phyloP scores from a whole-genome alignment of 108 stramenopile species.

The Skeletonema grethae region DNA sequence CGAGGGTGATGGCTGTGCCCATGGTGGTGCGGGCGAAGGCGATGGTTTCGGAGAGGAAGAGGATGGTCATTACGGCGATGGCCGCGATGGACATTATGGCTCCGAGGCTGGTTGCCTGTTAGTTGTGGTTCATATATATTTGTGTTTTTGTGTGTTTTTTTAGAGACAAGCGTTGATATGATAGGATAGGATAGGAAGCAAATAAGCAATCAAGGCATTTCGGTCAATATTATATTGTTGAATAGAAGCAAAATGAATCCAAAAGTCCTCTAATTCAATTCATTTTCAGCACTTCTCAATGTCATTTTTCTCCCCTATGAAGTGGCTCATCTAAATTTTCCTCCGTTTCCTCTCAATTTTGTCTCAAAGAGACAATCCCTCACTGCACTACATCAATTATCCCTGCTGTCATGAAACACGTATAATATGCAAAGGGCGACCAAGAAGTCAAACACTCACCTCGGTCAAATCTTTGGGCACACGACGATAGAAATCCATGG shows the following conservation, averaged over 20 bases:
- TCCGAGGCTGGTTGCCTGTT: conserved; percentile 83
- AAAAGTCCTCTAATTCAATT: not conserved
- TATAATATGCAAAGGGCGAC: not conserved
- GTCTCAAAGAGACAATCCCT: not conserved
- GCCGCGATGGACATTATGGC: conserved; percentile 81
- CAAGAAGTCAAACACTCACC: conserved; percentile 42
- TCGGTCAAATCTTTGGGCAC: conserved; percentile 87
- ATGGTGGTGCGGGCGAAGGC: conserved; percentile 86
- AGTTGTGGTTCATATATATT: conserved; percentile 2
- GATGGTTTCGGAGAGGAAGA: conserved; percentile 88
- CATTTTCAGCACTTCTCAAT: not conserved
- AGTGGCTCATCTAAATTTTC: not conserved
- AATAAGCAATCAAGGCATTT: not conserved
- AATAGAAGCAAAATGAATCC: not conserved
- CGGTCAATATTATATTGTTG: not conserved
- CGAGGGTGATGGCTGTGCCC: conserved; percentile 77
- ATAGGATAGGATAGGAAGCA: no score
- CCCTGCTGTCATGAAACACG: not conserved
- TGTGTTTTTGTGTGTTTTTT: conserved; percentile 8
- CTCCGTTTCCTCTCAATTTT: not conserved
- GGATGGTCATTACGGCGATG: conserved; percentile 80
- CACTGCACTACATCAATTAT: not conserved
- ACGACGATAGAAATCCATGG: conserved; percentile 83
- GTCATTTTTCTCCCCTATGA: not conserved
- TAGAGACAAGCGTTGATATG: not conserved